Evolutionary conservation across 352 stramenopile genomes (phyloP).

Genomic region (Globisporangium okanoganense): DNA sequence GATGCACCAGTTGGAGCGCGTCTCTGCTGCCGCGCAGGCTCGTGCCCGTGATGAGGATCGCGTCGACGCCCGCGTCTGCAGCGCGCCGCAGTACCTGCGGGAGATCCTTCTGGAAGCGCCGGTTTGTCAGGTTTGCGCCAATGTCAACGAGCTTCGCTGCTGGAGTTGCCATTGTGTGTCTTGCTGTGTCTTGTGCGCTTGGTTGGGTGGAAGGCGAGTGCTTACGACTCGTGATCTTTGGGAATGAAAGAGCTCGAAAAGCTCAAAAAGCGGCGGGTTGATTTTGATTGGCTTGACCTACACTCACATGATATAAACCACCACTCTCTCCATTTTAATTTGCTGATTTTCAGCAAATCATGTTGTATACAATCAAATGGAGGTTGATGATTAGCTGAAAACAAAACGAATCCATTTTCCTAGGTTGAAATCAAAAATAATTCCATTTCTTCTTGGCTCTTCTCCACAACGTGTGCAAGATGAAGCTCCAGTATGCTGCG

Average conservation of each 20-base stretch:
- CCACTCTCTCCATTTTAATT: too few species aligned
- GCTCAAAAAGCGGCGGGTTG: too few species aligned
- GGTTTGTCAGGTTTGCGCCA: constrained; percentile 61
- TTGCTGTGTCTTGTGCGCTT: neutral
- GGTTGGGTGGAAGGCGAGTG: neutral
- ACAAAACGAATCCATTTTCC: too few species aligned
- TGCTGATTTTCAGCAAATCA: too few species aligned
- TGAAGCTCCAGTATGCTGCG: neutral
- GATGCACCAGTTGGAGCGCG: constrained; percentile 36
- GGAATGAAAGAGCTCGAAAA: too few species aligned
- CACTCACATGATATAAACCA: too few species aligned
- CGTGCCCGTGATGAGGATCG: constrained; percentile 87
- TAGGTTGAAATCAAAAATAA: too few species aligned
- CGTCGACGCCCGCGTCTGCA: constrained; percentile 52
- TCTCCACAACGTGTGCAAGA: neutral
- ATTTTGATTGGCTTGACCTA: too few species aligned
- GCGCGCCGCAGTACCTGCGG: constrained; percentile 85
- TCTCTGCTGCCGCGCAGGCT: constrained; percentile 36
- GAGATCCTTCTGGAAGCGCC: constrained; percentile 81
- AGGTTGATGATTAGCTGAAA: too few species aligned
- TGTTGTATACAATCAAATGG: too few species aligned
- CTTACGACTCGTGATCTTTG: neutral
- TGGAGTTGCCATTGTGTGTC: neutral
- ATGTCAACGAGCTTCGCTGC: constrained; percentile 49
- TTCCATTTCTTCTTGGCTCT: neutral